Evolutionary conservation across 2,329 filamentous ascomycete species (phyloP).

Genomic region (Sporothrix phasma): DNA sequence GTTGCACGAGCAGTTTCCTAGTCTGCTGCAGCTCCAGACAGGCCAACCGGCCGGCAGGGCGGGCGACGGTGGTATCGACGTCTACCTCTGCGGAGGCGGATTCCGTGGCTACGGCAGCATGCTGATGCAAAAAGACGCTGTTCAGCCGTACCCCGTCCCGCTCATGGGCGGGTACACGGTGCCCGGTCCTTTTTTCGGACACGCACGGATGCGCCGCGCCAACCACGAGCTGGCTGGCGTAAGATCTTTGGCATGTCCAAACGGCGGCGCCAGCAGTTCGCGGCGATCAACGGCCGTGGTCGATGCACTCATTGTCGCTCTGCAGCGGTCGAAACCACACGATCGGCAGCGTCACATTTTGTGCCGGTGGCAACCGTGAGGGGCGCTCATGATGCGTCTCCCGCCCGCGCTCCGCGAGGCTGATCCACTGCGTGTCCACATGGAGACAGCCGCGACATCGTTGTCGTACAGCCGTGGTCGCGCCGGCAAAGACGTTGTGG

Average conservation of each 20-base stretch:
- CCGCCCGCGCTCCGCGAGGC: conserved; percentile 47
- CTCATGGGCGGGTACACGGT: conserved; percentile 72
- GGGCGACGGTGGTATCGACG: conserved; percentile 41
- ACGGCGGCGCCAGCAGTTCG: conserved; percentile 68
- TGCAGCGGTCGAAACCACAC: conserved; percentile 37
- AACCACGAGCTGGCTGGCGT: conserved; percentile 40
- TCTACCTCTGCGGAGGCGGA: conserved; percentile 83
- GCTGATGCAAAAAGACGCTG: conserved; percentile 65
- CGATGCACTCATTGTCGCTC: conserved; percentile 57
- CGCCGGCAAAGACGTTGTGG: not conserved
- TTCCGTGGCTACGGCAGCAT: conserved; percentile 88
- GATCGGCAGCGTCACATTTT: conserved; percentile 69
- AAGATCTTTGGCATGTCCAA: conserved; percentile 72
- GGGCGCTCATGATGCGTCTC: conserved; percentile 69
- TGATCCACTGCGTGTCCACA: conserved; percentile 47
- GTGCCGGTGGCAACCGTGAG: conserved; percentile 74
- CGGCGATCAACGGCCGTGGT: conserved; percentile 74
- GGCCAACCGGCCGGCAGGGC: conserved; percentile 29
- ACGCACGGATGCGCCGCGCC: conserved; percentile 40
- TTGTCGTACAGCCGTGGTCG: not conserved
- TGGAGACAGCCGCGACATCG: not conserved
- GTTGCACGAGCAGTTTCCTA: conserved; percentile 39
- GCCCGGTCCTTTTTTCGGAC: conserved; percentile 47
- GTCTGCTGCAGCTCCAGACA: conserved; percentile 30
- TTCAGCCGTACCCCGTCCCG: conserved; percentile 72